These are phyloP conservation scores for Globisporangium perplexum DNA, from an alignment of 352 stramenopile genomes.

Conservation along the genomic window DNA sequence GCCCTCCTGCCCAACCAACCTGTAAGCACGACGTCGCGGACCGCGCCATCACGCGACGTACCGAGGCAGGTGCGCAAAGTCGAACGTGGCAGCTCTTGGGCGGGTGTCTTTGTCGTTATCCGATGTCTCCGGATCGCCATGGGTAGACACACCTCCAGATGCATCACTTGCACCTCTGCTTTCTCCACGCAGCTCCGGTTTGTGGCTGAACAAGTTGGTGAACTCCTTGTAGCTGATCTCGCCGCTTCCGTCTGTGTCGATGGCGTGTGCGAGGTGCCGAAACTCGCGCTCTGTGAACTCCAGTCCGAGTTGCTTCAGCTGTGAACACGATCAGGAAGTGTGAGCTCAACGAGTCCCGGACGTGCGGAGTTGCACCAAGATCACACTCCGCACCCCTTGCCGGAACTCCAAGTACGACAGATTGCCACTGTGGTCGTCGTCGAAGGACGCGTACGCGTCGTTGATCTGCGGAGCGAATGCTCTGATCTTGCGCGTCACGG, in stretches of 20 bases:
- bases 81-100: conserved; percentile 22
- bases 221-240: conserved; percentile 66
- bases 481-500: conserved; percentile 33
- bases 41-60: background rate
- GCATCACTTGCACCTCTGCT: background rate
- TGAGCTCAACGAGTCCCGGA: background rate
- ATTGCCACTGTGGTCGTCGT: conserved; percentile 45
- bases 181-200: background rate
- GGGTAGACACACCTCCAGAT: background rate
- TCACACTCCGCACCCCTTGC: conserved; percentile 23
- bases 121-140: background rate
- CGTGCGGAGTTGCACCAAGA: background rate
- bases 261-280: conserved; percentile 24
- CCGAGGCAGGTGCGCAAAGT: conserved; percentile 41
- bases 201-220: conserved; percentile 25
- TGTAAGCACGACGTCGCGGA: background rate
- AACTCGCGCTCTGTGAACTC: conserved; percentile 49
- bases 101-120: conserved; percentile 8
- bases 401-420: conserved; percentile 47
- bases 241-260: conserved; percentile 39
- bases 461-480: conserved; percentile 35
- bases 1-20: conserved; percentile 13
- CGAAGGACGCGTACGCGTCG: conserved; percentile 46
- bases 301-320: conserved; percentile 45
- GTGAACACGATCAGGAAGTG: background rate